A percentile compares a stretch with the other conserved stretches of the same genome.
phyloP scores from a whole-genome alignment of 2,329 filamentous ascomycete genomes.

The Arthroderma uncinatum region DNA sequence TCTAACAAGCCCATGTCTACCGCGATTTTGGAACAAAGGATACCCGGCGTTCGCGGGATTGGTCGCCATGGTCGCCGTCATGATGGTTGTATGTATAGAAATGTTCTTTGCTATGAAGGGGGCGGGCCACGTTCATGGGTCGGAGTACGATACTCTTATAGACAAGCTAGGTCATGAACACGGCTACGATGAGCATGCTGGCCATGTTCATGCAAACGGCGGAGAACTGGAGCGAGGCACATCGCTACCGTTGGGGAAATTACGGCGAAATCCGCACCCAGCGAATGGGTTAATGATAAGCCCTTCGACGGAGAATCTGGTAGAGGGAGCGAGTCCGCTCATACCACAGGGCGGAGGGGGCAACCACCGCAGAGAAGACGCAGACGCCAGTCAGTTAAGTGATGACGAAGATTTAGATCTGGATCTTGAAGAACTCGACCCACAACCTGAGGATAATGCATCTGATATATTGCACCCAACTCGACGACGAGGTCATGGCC shows the following conservation, averaged over 20 bases:
- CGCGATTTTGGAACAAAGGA: slow-evolving; percentile 64
- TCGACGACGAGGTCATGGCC: slow-evolving; percentile 5
- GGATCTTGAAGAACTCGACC: slow-evolving; percentile 46
- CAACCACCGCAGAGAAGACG: slow-evolving; percentile 13
- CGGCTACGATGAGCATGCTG: slow-evolving; percentile 4
- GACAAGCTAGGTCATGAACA: slow-evolving; percentile 14
- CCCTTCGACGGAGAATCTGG: slow-evolving; percentile 12
- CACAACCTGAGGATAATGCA: slow-evolving; percentile 16
- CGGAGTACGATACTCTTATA: slow-evolving; percentile 41
- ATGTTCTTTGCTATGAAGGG: slow-evolving; percentile 73
- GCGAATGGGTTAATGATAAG: background rate
- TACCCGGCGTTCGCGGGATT: slow-evolving; percentile 72
- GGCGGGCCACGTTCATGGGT: slow-evolving; percentile 47
- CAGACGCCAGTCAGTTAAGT: background rate
- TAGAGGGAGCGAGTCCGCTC: slow-evolving; percentile 16
- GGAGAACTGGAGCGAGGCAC: background rate
- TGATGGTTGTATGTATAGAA: slow-evolving; percentile 73
- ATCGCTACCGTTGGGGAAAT: background rate
- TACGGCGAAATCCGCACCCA: background rate
- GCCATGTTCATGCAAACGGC: slow-evolving; percentile 11
- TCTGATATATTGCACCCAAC: slow-evolving; percentile 7
- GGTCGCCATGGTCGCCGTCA: slow-evolving; percentile 69
- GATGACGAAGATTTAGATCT: slow-evolving; percentile 49
- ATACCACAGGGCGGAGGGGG: slow-evolving; percentile 11
- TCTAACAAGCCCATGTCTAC: slow-evolving; percentile 55